Percentiles rank a stretch among this genome's conserved stretches.
These are phyloP conservation scores for Aureobasidium leucospermi DNA, from an alignment of 2,329 filamentous ascomycete species.

Conservation along the genomic window DNA sequence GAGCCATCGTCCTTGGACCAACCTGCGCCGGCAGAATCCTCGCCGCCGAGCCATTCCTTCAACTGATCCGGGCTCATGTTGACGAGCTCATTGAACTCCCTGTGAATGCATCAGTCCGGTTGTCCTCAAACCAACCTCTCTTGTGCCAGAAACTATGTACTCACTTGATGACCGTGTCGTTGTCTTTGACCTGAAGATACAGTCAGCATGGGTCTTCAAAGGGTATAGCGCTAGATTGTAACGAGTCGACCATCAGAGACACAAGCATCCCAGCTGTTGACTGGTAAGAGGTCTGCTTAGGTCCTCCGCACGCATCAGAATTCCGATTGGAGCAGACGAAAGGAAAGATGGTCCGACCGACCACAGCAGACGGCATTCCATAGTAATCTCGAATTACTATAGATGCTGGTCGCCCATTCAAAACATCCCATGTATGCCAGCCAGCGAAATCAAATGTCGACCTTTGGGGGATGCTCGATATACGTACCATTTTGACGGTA, in stretches of 20 bases:
- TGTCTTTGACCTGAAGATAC: constrained; percentile 37
- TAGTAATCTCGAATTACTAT: too few relatives aligned
- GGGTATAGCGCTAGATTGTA: background rate
- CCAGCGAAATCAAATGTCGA: too few relatives aligned
- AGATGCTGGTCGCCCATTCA: too few relatives aligned
- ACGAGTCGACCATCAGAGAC: background rate
- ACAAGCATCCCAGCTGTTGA: background rate
- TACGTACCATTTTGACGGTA: constrained; percentile 31
- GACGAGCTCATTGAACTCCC: constrained; percentile 59
- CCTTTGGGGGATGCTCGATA: background rate
- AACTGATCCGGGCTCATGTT: constrained; percentile 59
- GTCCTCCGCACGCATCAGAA: background rate
- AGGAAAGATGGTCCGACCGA: too few relatives aligned
- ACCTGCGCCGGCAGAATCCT: constrained; percentile 52
- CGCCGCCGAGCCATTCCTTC: constrained; percentile 53
- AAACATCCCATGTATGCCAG: too few relatives aligned
- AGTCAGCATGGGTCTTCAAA: background rate
- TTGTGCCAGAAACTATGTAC: constrained; percentile 6
- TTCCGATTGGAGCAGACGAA: too few relatives aligned
- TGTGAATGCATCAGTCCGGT: constrained; percentile 18
- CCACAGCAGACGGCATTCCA: too few relatives aligned
- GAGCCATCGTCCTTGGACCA: constrained; percentile 52
- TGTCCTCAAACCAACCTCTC: background rate
- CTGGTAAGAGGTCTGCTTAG: background rate
- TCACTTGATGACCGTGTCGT: constrained; percentile 44